Evolutionary conservation across 2,329 filamentous ascomycete species (phyloP).

Genomic region (Alternaria viburni): DNA sequence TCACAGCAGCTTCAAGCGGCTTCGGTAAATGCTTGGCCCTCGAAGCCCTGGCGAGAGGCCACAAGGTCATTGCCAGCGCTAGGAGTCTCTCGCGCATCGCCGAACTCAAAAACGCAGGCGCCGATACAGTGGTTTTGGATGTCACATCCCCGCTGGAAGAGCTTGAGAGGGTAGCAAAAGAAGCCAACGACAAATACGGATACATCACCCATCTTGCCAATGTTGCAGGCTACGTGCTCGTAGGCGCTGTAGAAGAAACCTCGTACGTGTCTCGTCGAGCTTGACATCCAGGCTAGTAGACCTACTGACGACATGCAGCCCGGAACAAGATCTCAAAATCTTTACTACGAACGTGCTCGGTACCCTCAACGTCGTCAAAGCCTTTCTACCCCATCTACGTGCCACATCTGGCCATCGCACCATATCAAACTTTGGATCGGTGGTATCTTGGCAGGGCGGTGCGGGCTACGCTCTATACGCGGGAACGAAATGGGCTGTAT

Average conservation of each 20-base stretch:
- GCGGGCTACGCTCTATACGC: slow-evolving; percentile 54
- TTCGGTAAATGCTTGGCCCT: slow-evolving; percentile 56
- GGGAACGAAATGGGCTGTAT: slow-evolving; percentile 55
- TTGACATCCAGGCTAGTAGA: background rate
- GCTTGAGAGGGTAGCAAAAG: slow-evolving; percentile 46
- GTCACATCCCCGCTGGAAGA: slow-evolving; percentile 47
- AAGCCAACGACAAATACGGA: slow-evolving; percentile 50
- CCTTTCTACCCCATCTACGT: slow-evolving; percentile 58
- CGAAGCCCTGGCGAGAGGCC: slow-evolving; percentile 52
- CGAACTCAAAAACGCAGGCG: slow-evolving; percentile 44
- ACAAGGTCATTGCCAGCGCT: slow-evolving; percentile 58
- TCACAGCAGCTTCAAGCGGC: slow-evolving; percentile 57
- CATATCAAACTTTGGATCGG: slow-evolving; percentile 57
- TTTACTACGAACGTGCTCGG: slow-evolving; percentile 65
- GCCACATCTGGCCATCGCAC: slow-evolving; percentile 47
- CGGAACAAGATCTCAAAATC: slow-evolving; percentile 48
- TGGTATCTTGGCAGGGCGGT: slow-evolving; percentile 51
- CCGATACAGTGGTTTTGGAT: slow-evolving; percentile 49
- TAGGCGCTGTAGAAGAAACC: slow-evolving; percentile 55
- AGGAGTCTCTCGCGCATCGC: slow-evolving; percentile 48
- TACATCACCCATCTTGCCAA: slow-evolving; percentile 56
- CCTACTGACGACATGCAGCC: slow-evolving; percentile 20
- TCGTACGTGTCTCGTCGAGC: slow-evolving; percentile 38
- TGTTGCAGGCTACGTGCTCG: slow-evolving; percentile 54
- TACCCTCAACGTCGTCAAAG: slow-evolving; percentile 56